Percentiles rank a stretch among this genome's conserved stretches.
phyloP scores from a whole-genome alignment of 176 grass and related monocot species.

The Echinochloa phyllopogon region DNA sequence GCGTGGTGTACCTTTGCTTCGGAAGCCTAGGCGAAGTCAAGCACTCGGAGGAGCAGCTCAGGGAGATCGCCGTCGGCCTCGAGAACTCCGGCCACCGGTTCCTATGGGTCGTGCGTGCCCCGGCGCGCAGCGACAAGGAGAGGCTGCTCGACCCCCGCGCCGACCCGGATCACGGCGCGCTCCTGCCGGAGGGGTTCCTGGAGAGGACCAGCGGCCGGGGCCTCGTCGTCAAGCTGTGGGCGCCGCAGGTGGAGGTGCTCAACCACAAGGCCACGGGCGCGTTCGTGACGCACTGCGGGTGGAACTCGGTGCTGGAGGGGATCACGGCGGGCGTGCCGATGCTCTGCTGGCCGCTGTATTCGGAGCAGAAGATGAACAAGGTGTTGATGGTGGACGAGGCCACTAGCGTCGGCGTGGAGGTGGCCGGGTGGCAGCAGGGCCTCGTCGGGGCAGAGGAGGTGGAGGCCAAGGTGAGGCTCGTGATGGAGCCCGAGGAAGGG shows the following conservation, averaged over 20 bases:
- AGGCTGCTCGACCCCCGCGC: too few relatives aligned
- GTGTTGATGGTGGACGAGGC: conserved; percentile 46
- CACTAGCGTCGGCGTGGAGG: not conserved
- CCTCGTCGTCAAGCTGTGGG: conserved; percentile 49
- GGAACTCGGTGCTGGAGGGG: conserved; percentile 55
- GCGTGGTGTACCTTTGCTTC: conserved; percentile 85
- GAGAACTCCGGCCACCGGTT: too few relatives aligned
- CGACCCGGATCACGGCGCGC: not conserved
- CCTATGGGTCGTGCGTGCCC: too few relatives aligned
- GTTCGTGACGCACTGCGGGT: conserved; percentile 66
- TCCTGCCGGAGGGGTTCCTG: conserved; percentile 47
- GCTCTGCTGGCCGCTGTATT: conserved; percentile 23
- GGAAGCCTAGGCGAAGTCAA: conserved; percentile 46
- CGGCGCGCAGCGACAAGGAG: too few relatives aligned
- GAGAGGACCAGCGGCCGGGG: conserved; percentile 35
- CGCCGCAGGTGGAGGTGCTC: conserved; percentile 52
- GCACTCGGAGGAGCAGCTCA: too few relatives aligned
- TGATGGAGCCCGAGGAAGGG: not conserved
- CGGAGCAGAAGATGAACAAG: conserved; percentile 74
- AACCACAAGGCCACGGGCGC: conserved; percentile 21
- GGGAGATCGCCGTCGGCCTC: too few relatives aligned
- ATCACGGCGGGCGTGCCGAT: conserved; percentile 38
- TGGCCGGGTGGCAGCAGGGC: not conserved
- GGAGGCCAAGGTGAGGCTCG: not conserved
- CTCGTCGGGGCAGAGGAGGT: not conserved